Base-by-base conservation (phyloP, 2,329 filamentous ascomycete genomes). In the Aspergillus piperis region DNA sequence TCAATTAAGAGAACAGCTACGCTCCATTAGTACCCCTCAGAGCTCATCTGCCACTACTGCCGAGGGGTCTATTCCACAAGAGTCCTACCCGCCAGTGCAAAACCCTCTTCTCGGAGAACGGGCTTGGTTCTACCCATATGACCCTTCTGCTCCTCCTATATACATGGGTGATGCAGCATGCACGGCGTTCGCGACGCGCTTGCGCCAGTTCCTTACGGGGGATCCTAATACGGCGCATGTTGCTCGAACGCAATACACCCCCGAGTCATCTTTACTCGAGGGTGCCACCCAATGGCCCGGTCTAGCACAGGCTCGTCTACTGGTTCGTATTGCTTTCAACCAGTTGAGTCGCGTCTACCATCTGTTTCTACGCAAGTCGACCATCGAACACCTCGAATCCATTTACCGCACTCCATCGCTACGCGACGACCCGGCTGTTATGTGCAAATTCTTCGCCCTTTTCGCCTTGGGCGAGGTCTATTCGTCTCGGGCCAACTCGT, bases 381-480 rank as follows among this genome's bases (percentile, higher is more conserved):
- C 78, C 64, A 57, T 75, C 66, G 73, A 73, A 59, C 36, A 73
- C 69, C 63, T 73, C 68, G 49, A 77, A 68, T 70, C 47, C 32
- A 66, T 68, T 8, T 72, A 59, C 68, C 74, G 60, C n/a, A 67
- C 32, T 23, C 60, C 56, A 1, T 25, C 51, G 2, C 61, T 61
- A 8, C 70, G 67, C 30, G 61, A 68, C n/a, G 62, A 68, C 64
- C 23, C 75, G 54, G 8, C 71, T 57, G 71, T 77, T 63, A 64
- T 73, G 4, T 78, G 75, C 57, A 78, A 79, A 23, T 75, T 77
- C 23, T 80, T 78, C 52, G 71, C 74, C 2, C 68, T 80, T 2
- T 78, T 80, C 66, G 75, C 76, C 0, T 59, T 80, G 3, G 78
- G 77, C 0, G 74, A 80, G 36, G 74, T 78, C 1, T 80, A 79